Conservation (phyloP, 345 rosid genomes). For the Lepidium sativum region DNA sequence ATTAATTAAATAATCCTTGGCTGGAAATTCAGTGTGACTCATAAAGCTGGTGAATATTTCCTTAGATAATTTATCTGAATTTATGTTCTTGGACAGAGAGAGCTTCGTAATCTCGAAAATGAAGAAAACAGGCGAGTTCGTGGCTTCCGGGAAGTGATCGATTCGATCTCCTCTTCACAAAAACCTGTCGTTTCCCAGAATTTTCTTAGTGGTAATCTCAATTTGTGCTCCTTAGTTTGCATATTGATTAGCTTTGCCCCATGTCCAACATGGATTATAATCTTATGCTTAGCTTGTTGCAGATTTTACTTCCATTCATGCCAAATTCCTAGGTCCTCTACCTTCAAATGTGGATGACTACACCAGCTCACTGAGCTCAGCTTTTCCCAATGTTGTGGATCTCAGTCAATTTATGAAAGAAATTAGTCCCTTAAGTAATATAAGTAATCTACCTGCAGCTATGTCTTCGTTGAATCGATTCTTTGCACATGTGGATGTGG, state of each 20-base stretch:
- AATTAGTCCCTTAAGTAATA: conserved; percentile 39
- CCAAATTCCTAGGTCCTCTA: conserved; percentile 68
- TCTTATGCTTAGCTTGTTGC: conserved; percentile 11
- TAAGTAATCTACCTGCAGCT: conserved; percentile 41
- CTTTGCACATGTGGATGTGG: conserved; percentile 52
- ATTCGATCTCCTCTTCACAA: conserved; percentile 78
- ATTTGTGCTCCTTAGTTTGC: not conserved
- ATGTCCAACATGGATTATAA: not conserved
- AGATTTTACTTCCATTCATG: conserved; percentile 74
- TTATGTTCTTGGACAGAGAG: conserved; percentile 43
- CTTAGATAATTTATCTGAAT: not conserved
- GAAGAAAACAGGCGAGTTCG: conserved; percentile 58
- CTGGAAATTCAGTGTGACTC: not conserved
- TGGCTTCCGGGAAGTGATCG: conserved; percentile 91
- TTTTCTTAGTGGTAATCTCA: conserved; percentile 69
- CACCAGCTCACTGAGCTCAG: conserved; percentile 35
- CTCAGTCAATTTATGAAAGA: conserved; percentile 61
- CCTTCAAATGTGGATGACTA: conserved; percentile 65
- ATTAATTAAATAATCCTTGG: not conserved
- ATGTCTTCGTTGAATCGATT: conserved; percentile 48
- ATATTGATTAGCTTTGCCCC: not conserved
- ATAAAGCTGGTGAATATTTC: not conserved
- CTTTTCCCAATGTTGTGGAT: conserved; percentile 62
- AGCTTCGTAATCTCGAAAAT: conserved; percentile 50
- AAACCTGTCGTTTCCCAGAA: conserved; percentile 74